Evolutionary conservation across 345 rosid genomes (phyloP), one percentile per base, ranked within the genome.

Genomic region (Lepidium didymum): DNA sequence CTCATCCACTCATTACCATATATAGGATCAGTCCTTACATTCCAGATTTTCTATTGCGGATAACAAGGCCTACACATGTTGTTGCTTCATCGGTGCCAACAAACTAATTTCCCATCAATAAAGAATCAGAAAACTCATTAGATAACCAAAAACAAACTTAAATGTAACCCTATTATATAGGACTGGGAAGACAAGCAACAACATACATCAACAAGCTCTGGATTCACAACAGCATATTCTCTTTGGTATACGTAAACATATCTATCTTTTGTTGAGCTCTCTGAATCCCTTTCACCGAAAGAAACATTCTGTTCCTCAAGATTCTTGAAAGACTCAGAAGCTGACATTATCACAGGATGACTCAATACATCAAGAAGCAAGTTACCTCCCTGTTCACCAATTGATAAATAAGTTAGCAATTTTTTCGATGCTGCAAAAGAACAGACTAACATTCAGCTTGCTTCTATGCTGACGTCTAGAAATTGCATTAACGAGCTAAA

Each of bases 41-140:
- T 75, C 92, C 87, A 75, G 63, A 84, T 61, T 31, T 81, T 50
- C 73, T 83, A 74, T 90, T 90, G 38, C 91, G 85, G 64, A 92
- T 83, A 64, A 84, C 89, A 40, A 92, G 72, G 15, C 90, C 96
- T 45, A 90, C 83, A 5, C 97, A 92, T 53, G 96, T 90, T 38
- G 98, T 92, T 54, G 96, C 93, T 79, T 92, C 97, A 76, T 92
- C 97, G 12, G 87, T 84, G 73, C 96, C 97, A 8, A 83, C 77
- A 72, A 78, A 80, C 96, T 92, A n/a, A 57, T 4, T 19, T 68
- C 23, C 53, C 74, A 68, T 49, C 41, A 51, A 68, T 42, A 40
- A 40, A 52, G 7, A 63, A 56, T 6, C 25, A 5, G n/a, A 10
- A 37, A 45, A 7, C 4, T 2, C 50, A 70, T 34, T 52, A 64